These are phyloP conservation scores for Colletotrichum sansevieriae DNA, from an alignment of 2,329 filamentous ascomycete species.

Conservation along the genomic window DNA sequence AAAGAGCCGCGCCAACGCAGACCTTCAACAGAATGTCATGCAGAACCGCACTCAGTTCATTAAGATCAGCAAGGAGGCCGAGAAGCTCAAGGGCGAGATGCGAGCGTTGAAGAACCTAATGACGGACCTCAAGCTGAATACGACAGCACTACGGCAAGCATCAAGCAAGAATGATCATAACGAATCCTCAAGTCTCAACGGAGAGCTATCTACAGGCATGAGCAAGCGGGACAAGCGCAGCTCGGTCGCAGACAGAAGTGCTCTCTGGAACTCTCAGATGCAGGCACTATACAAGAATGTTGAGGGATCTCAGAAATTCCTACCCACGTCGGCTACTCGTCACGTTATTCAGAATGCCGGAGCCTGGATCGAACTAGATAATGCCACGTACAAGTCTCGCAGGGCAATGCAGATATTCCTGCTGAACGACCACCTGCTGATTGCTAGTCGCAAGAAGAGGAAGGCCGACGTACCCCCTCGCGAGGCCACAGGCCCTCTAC, in stretches of 20 bases:
- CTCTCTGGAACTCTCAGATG: conserved; percentile 78
- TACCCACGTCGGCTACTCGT: conserved; percentile 89
- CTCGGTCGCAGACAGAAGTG: conserved; percentile 81
- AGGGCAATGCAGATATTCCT: conserved; percentile 92
- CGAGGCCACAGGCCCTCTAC: conserved; percentile 63
- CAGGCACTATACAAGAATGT: conserved; percentile 94
- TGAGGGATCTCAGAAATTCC: conserved; percentile 97
- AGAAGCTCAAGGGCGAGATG: conserved; percentile 98
- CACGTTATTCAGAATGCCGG: conserved; percentile 95
- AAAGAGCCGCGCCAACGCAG: conserved; percentile 81
- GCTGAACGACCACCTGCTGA: conserved; percentile 92
- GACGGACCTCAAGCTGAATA: conserved; percentile 88
- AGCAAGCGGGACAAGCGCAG: conserved; percentile 86
- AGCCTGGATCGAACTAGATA: conserved; percentile 95
- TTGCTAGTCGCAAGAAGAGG: conserved; percentile 94
- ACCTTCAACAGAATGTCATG: conserved; percentile 95
- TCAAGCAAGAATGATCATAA: conserved; percentile 65
- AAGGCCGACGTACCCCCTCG: conserved; percentile 75
- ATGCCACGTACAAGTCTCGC: conserved; percentile 94
- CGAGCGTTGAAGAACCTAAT: conserved; percentile 89
- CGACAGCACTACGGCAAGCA: conserved; percentile 72
- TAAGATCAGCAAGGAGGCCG: conserved; percentile 98
- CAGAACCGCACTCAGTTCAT: conserved; percentile 99
- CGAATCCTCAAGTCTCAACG: conserved; percentile 62
- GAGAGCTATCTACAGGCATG: conserved; percentile 65